Percentiles rank a stretch among this genome's conserved stretches.
These are phyloP conservation scores for Picochlorum sp. DNA, from an alignment of 139 green algal species.

Conservation along the genomic window DNA sequence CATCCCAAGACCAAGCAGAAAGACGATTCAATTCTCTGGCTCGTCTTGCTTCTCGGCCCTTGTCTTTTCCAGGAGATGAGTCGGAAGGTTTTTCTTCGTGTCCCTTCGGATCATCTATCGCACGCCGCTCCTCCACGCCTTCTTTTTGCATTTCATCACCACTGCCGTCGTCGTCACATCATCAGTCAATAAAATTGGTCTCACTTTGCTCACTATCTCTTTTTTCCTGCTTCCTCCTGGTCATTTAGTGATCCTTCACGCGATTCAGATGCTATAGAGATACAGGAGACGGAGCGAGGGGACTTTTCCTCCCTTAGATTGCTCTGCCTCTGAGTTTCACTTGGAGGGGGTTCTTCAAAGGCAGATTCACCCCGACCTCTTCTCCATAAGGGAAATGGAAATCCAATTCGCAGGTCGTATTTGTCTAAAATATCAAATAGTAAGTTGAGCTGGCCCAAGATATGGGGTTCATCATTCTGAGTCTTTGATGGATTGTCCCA, in stretches of 20 bases:
- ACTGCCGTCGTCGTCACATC: too few species aligned
- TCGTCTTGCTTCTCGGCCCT: not conserved
- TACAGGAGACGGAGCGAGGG: too few species aligned
- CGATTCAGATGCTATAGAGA: too few species aligned
- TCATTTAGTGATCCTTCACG: too few species aligned
- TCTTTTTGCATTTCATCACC: not conserved
- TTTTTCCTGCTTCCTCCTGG: too few species aligned
- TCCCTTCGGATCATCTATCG: too few species aligned
- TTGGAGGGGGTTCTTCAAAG: not conserved
- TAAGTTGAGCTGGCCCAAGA: not conserved
- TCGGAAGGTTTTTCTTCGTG: too few species aligned
- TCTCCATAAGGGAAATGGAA: conserved; percentile 7
- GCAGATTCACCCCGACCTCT: not conserved
- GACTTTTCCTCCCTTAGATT: too few species aligned
- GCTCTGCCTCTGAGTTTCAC: not conserved
- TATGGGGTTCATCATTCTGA: conserved; percentile 11
- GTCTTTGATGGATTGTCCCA: conserved; percentile 10
- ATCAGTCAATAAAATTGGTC: too few species aligned
- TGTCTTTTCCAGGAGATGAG: too few species aligned
- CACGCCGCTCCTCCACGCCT: not conserved
- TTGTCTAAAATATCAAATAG: conserved; percentile 10
- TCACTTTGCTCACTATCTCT: too few species aligned
- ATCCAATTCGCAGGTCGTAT: not conserved
- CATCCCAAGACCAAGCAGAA: conserved; percentile 8
- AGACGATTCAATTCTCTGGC: conserved; percentile 3